These are phyloP conservation scores for Jasminum sambac DNA, from an alignment of 257 asterid genomes.

Conservation along the genomic window DNA sequence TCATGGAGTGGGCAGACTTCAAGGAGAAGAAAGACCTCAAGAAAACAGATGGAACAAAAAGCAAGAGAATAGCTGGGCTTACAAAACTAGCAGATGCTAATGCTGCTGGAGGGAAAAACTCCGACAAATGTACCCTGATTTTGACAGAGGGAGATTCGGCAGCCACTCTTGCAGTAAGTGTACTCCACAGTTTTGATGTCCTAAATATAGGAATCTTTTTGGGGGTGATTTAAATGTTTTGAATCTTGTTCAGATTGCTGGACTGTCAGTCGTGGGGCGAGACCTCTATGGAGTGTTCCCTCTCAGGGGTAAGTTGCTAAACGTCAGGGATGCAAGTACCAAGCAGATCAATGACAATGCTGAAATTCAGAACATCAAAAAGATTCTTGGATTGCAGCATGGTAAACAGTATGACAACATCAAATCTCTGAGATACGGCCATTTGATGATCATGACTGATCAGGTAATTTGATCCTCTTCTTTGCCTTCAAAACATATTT, in stretches of 20 bases:
- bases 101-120: conserved; percentile 83
- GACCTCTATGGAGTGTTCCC: conserved; percentile 94
- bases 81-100: conserved; percentile 86
- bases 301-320: conserved; percentile 86
- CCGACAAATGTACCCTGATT: conserved; percentile 87
- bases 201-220: neutral
- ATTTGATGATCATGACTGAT: conserved; percentile 98
- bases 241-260: conserved; percentile 69
- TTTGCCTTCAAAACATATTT: neutral
- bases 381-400: conserved; percentile 90
- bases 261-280: conserved; percentile 81
- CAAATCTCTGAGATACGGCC: conserved; percentile 89
- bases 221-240: conserved; percentile 8
- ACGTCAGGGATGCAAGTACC: conserved; percentile 93
- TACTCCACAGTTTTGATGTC: neutral
- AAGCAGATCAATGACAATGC: conserved; percentile 76
- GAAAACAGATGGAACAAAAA: conserved; percentile 89
- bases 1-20: conserved; percentile 92
- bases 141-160: conserved; percentile 99
- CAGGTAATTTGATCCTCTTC: conserved; percentile 52
- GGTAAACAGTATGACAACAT: conserved; percentile 70
- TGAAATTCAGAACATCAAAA: conserved; percentile 79
- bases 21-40: conserved; percentile 86
- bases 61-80: conserved; percentile 57
- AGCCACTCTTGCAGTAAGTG: conserved; percentile 92